Evolutionary conservation across 2,329 filamentous ascomycete species (phyloP), one percentile per base, ranked within the genome.

Genomic region (Penicillium hordei): DNA sequence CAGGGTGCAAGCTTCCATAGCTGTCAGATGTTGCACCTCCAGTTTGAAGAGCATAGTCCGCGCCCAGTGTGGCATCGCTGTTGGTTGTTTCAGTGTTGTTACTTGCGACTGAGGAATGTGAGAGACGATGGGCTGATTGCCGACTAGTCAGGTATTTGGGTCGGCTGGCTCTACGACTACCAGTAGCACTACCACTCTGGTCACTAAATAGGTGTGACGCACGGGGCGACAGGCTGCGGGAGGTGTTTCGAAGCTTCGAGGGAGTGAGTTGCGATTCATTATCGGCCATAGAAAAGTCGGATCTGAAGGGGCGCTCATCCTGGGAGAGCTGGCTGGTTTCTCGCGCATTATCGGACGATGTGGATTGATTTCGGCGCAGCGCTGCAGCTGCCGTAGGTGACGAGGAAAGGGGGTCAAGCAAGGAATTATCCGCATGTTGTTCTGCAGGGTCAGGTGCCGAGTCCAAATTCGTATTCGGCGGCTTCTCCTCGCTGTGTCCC

Each of bases 1-100:
- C 62, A 21, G 60, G 43, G 19, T 70, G 67, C 23, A 64, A 50
- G 48, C 55, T 59, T 38, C 62, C 64, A 38, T 60, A 59, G 36
- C 68, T 69, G 25, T 68, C 79, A 1, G 90, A 86, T 5, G 85
- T 79, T 13, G 90, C 89, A 27, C 91, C 90, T 19, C 90, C 91
- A 2, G 90, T 90, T 68, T 95, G 90, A 36, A 95, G 78, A 25
- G 90, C 89, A 74, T 89, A 94, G 72, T 96, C 92, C 9, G 86
- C 86, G 7, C 89, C 88, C 19, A 91, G 78, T 5, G 89, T 92
- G 4, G 82, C 83, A 63, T 95, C 91, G 68, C 88, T 93, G 42
- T 70, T 67, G n/a, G 85, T 85, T 9, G 78, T 80, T 60, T 90
- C 88, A 36, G 80, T 83, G 43, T 82, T 85, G 25, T 73, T 76